phyloP scores from a whole-genome alignment of 2,329 filamentous ascomycete genomes.

The Neofusicoccum umdonicola region DNA sequence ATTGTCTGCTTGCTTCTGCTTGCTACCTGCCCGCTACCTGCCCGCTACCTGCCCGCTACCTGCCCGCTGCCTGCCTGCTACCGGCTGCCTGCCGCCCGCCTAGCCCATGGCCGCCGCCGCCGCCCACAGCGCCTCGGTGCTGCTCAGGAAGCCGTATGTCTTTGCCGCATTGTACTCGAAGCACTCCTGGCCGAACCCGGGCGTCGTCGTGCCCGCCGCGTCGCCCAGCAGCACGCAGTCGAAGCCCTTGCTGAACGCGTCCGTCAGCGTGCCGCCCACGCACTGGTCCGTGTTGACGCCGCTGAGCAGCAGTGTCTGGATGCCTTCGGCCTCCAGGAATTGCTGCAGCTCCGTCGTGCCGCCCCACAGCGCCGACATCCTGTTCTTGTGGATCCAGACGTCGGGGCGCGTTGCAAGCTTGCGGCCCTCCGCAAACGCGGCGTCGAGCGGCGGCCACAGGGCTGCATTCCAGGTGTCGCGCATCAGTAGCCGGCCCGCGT shows the following conservation, averaged over 20 bases:
- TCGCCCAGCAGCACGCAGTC: constrained; percentile 43
- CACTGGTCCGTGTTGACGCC: constrained; percentile 47
- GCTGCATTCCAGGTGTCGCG: constrained; percentile 43
- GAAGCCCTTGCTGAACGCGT: constrained; percentile 43
- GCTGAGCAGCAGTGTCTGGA: constrained; percentile 41
- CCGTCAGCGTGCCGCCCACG: constrained; percentile 41
- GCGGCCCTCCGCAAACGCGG: constrained; percentile 28
- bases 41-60: neutral
- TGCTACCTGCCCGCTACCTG: neutral
- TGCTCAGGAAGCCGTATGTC: constrained; percentile 41
- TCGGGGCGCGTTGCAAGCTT: constrained; percentile 22
- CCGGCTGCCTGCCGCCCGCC: neutral
- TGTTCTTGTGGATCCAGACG: constrained; percentile 40
- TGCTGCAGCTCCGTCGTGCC: constrained; percentile 33
- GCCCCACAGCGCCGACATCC: constrained; percentile 43
- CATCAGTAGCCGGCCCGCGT: constrained; percentile 39
- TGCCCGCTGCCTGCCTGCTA: neutral
- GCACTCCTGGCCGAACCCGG: constrained; percentile 37
- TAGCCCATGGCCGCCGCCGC: constrained; percentile 22
- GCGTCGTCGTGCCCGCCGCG: constrained; percentile 42
- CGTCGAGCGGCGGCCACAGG: constrained; percentile 38
- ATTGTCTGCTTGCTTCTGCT: neutral
- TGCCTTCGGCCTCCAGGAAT: constrained; percentile 38
- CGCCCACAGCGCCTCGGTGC: constrained; percentile 33
- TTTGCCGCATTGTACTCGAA: constrained; percentile 41